Conservation (phyloP, 176 grass and related monocot species). For the Eleusine indica region DNA sequence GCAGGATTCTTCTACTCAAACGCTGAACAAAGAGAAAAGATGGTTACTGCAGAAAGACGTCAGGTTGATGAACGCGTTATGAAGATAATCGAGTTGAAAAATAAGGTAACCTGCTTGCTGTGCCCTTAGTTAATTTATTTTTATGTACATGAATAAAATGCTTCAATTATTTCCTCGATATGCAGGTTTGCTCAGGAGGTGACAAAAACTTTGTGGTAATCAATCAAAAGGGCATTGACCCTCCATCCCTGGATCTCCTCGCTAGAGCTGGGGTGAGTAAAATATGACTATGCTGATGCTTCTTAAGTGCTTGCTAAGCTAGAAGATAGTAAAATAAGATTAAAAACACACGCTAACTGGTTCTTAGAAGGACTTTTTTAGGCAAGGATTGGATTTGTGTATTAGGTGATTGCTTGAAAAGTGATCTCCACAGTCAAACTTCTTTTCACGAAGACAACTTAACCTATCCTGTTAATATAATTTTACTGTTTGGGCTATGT, state of each 20-base stretch:
- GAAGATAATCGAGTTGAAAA: conserved; percentile 94
- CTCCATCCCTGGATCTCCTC: conserved; percentile 94
- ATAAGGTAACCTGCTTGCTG: conserved; percentile 54
- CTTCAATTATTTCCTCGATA: conserved; percentile 23
- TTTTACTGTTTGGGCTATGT: neutral
- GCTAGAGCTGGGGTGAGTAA: conserved; percentile 88
- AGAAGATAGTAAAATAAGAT: neutral
- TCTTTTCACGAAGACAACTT: conserved; percentile 1
- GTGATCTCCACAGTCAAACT: neutral
- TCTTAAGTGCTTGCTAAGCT: neutral
- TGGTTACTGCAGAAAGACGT: conserved; percentile 91
- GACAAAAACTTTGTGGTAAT: conserved; percentile 97
- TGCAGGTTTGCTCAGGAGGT: conserved; percentile 71
- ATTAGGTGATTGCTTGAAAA: neutral
- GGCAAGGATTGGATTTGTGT: neutral
- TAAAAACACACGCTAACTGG: neutral
- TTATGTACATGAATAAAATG: neutral
- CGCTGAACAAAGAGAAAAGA: conserved; percentile 96
- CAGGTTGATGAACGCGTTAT: conserved; percentile 96
- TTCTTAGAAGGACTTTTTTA: neutral
- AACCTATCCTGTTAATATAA: neutral
- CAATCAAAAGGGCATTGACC: conserved; percentile 98
- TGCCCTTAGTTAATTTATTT: neutral
- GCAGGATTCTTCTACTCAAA: conserved; percentile 98
- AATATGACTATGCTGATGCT: neutral